Evolutionary conservation across 192 early-diverging fungal species (phyloP), one percentile per base, ranked within the genome.

Genomic region (Diversispora epigaea): DNA sequence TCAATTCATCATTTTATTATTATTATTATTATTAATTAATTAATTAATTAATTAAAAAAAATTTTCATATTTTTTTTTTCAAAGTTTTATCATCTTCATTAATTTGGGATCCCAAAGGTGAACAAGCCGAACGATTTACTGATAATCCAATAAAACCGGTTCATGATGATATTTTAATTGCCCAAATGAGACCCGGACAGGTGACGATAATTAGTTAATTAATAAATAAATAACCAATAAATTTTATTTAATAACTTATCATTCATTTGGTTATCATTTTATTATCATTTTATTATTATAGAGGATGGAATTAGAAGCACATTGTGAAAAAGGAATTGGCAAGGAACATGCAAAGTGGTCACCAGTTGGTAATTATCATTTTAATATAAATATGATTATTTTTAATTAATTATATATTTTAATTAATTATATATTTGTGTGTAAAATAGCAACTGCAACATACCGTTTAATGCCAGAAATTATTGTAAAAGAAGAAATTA

Each of bases 271-370:
- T 32, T 32, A 21, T 12, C n/a, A 39, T 14, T 41, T 62, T 62
- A 12, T 62, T 61, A 39, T 21, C 22, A 14, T 62, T 41, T 62
- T 61, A 39, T 21, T 62, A 14, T 11, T 19, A 41, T 25, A 69
- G 76, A 80, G 88, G 56, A 91, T 99, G 50, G 83, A 88, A 47
- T 80, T 93, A 68, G 94, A 95, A 77, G 73, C 94, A 66, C 96
- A 98, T 79, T 93, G 92, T 78, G 86, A 88, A 46, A 98, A 97
- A 84, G 96, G 97, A 14, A 85, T 94, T 60, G 97, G 96, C 44
- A 90, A 93, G 80, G 95, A 97, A 75, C 97, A 99, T 68, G 95
- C 96, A 72, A 99, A 99, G 75, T 99, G 91, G 86, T 97, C 96
- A 4, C 97, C 97, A 10, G 96, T 97, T 32, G 87, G 86, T 87